phyloP scores from a whole-genome alignment of 139 green algal genomes.

The Chlorella vulgaris region DNA sequence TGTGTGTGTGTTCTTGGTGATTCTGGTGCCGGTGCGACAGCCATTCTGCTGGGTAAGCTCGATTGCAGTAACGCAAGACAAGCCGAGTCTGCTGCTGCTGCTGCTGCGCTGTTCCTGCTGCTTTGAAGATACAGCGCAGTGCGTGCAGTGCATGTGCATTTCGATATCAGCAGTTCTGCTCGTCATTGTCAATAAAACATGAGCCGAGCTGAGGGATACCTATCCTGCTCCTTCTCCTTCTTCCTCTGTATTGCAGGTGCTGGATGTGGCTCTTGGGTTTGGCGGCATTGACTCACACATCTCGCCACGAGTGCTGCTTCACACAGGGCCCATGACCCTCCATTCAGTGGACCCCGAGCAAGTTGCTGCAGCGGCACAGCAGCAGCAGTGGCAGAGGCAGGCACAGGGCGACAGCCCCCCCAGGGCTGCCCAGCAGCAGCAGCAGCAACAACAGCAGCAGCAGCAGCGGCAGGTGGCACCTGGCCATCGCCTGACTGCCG shows the following conservation, averaged over 20 bases:
- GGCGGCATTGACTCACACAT: neutral
- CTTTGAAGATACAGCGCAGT: too few relatives aligned
- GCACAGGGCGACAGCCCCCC: neutral
- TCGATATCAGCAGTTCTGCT: too few relatives aligned
- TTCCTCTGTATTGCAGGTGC: neutral
- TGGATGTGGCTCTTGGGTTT: neutral
- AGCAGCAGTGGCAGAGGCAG: neutral
- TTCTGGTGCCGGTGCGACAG: too few relatives aligned
- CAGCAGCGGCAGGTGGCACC: neutral
- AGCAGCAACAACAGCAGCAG: neutral
- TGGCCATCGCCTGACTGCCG: neutral
- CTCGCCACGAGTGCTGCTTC: neutral
- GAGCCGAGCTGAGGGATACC: too few relatives aligned
- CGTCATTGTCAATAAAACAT: too few relatives aligned
- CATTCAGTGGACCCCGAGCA: neutral
- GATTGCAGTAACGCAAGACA: too few relatives aligned
- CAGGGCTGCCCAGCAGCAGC: neutral
- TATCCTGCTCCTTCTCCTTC: too few relatives aligned
- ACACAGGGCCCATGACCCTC: neutral
- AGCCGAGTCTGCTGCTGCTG: too few relatives aligned
- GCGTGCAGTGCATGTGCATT: too few relatives aligned
- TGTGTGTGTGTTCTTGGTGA: neutral
- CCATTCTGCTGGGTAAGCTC: too few relatives aligned
- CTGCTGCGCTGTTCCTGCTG: too few relatives aligned
- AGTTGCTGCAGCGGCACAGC: neutral